phyloP scores from a whole-genome alignment of 2,329 filamentous ascomycete species.

The Fusarium bactridioides region DNA sequence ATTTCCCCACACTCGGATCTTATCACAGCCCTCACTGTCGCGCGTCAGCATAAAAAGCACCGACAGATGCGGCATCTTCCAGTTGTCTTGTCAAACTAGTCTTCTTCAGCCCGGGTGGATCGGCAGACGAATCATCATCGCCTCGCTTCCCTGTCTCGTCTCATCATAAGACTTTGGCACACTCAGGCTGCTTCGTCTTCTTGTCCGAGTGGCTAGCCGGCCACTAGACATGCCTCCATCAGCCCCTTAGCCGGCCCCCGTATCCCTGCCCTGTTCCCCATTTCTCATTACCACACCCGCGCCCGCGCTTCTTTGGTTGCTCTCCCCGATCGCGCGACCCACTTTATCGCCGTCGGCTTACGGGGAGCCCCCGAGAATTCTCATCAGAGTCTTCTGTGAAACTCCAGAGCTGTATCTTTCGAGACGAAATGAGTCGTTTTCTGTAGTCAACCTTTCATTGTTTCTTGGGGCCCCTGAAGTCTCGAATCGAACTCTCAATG shows the following conservation, averaged over 20 bases:
- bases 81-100: neutral
- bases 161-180: conserved; percentile 26
- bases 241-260: conserved; percentile 17
- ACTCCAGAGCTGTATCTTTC: neutral
- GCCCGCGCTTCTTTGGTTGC: conserved; percentile 19
- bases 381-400: neutral
- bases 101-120: conserved; percentile 22
- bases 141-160: conserved; percentile 26
- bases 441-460: neutral
- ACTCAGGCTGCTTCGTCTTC: conserved; percentile 25
- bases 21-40: conserved; percentile 1
- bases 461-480: neutral
- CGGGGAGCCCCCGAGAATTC: conserved; percentile 35
- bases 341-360: conserved; percentile 39
- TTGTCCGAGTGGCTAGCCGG: conserved; percentile 31
- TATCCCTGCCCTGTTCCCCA: conserved; percentile 27
- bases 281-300: conserved; percentile 30
- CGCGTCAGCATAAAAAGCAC: neutral
- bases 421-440: neutral
- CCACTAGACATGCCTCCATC: conserved; percentile 23
- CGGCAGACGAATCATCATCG: conserved; percentile 27
- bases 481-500: neutral
- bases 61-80: neutral
- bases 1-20: conserved; percentile 1
- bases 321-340: conserved; percentile 29